Conservation (phyloP, 2,329 filamentous ascomycete genomes). For the Coleophoma eucalyptorum region DNA sequence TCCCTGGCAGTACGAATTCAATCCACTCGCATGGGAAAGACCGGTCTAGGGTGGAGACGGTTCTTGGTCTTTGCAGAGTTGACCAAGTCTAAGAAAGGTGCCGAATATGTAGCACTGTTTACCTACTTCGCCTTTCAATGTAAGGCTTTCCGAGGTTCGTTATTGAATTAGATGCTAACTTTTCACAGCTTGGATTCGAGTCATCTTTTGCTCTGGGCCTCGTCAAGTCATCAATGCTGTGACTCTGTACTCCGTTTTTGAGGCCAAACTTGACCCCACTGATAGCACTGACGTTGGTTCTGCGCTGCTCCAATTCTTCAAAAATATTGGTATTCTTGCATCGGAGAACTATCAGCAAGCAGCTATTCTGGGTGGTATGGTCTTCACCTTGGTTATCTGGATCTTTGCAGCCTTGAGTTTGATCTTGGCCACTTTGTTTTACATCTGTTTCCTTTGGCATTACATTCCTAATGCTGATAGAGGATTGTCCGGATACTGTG, state of each 20-base stretch:
- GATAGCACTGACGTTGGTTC: constrained; percentile 52
- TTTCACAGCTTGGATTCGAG: constrained; percentile 72
- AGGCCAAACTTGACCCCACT: constrained; percentile 65
- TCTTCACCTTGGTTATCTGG: constrained; percentile 90
- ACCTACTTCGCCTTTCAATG: constrained; percentile 66
- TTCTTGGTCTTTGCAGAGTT: constrained; percentile 72
- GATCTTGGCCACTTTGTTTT: constrained; percentile 72
- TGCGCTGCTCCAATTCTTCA: constrained; percentile 71
- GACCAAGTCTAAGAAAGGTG: constrained; percentile 69
- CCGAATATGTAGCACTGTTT: constrained; percentile 69
- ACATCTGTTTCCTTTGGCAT: constrained; percentile 86
- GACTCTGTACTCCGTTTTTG: constrained; percentile 81
- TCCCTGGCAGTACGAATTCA: constrained; percentile 81
- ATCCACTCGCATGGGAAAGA: constrained; percentile 66
- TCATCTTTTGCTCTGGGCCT: constrained; percentile 87
- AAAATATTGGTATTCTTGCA: constrained; percentile 73
- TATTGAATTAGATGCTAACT: constrained; percentile 7
- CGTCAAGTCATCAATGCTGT: constrained; percentile 88
- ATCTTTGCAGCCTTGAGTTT: constrained; percentile 74
- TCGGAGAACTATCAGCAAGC: constrained; percentile 73
- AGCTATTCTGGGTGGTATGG: constrained; percentile 82
- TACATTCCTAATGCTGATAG: constrained; percentile 83
- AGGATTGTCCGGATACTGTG: constrained; percentile 79
- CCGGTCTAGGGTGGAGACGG: constrained; percentile 76
- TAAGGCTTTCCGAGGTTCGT: constrained; percentile 27